phyloP scores from a whole-genome alignment of 768 basidiomycete species.

The Neoboletus magnificus region DNA sequence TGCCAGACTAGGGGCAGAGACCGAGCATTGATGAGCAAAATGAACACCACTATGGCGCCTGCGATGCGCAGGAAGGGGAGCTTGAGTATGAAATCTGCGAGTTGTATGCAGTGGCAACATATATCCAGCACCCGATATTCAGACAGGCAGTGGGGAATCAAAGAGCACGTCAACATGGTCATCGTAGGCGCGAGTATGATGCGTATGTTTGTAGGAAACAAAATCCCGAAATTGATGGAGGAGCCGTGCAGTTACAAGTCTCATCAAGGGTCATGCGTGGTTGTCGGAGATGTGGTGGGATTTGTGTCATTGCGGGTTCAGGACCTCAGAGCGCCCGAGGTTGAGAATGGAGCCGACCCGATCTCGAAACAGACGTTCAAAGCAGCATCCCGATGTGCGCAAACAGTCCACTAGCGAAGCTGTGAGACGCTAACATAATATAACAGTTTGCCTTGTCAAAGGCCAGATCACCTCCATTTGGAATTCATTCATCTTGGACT shows the following conservation, averaged over 20 bases:
- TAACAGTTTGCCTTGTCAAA: no score
- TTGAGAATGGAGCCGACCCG: no score
- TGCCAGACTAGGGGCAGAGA: neutral
- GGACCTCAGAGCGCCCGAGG: no score
- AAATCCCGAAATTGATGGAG: neutral
- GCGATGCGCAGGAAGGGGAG: neutral
- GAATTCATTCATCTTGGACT: neutral
- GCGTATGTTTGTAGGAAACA: neutral
- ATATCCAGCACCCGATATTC: neutral
- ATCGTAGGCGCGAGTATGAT: neutral
- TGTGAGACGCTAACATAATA: no score
- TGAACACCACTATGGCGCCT: neutral
- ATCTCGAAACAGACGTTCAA: no score
- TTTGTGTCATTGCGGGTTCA: neutral
- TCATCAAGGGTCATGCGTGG: neutral
- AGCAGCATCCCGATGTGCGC: no score
- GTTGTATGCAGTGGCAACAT: neutral
- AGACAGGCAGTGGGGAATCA: neutral
- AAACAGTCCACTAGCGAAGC: no score
- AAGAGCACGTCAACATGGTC: neutral
- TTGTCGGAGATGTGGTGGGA: neutral
- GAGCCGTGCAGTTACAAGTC: neutral
- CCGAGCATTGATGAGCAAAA: constrained; percentile 10
- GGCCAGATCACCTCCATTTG: neutral
- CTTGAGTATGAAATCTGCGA: neutral